phyloP scores from a whole-genome alignment of 352 stramenopile genomes.

The Phytophthora capsici region DNA sequence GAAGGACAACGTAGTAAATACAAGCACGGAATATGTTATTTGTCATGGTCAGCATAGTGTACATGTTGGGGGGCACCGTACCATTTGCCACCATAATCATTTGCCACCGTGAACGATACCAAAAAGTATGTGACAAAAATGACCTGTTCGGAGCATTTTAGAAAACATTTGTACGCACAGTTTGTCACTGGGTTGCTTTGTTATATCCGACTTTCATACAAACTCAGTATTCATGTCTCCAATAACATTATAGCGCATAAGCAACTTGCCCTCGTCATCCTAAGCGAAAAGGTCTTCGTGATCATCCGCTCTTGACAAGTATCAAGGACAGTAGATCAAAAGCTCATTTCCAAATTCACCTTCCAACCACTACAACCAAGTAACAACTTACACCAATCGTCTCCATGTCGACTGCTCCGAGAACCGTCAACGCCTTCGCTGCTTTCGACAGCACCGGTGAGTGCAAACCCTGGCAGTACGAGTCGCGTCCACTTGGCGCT shows the following conservation, averaged over 20 bases:
- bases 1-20: too few species aligned
- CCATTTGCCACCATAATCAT: background rate
- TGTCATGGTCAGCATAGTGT: background rate
- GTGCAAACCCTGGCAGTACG: slow-evolving; percentile 43
- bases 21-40: too few species aligned
- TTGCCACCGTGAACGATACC: background rate
- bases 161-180: background rate
- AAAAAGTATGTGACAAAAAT: background rate
- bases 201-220: background rate
- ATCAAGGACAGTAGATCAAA: background rate
- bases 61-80: too few species aligned
- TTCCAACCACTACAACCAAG: slow-evolving; percentile 1
- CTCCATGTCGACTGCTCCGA: slow-evolving; percentile 20
- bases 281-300: background rate
- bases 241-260: background rate
- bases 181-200: background rate
- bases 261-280: background rate
- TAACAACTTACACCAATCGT: background rate
- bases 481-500: slow-evolving; percentile 37
- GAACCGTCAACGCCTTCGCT: slow-evolving; percentile 47
- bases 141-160: background rate
- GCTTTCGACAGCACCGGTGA: slow-evolving; percentile 35
- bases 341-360: slow-evolving; percentile 15
- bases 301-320: too few species aligned
- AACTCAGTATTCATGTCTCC: background rate